Base-by-base conservation (phyloP, 345 rosid genomes). In the Populus ilicifolia region DNA sequence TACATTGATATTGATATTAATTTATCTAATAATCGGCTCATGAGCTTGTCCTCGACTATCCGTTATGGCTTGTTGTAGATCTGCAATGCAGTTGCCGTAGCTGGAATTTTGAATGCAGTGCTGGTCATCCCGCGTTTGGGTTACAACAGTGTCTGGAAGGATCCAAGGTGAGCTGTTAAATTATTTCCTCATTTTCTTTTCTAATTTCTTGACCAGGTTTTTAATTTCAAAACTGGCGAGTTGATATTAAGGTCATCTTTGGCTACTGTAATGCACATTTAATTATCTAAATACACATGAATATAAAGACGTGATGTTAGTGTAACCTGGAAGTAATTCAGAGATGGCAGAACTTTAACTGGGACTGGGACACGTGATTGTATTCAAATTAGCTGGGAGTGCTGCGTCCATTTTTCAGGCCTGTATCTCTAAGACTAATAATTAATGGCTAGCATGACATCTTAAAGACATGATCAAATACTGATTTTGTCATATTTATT, bases 1-100 rank as follows among this genome's bases (percentile, higher is more conserved):
- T 63, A 35, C 41, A 43, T 10, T 46, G 20, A 25, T 14, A 3
- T 46, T 21, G 43, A 23, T 39, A 43, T 44, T n/a, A 18, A 23
- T 69, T n/a, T 20, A 54, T 54, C 2, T 46, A n/a, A 61, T 8
- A 65, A 38, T 23, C 68, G 75, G 72, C 76, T 65, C 46, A 30
- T 41, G 41, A 18, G 38, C 75, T 63, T 59, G 79, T 76, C 54
- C 46, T 21, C 27, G 21, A 38, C 11, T 67, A 21, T n/a, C 16
- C 5, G 12, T 75, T 35, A 2, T 62, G 36, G 52, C 50, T 71
- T 82, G 72, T 59, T 67, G 74, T 78, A 95, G 99, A 92, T 95
- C 75, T 95, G 98, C 85, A 95, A 92, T 83, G 97, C 98, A 77
- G 99, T 93, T 83, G 99, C 99, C 80, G 90, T 95, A 5, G 99